Percentiles rank a stretch among this genome's conserved stretches.
These are phyloP conservation scores for Saccharomycopsis microspora DNA, from an alignment of 805 yeast species.

Conservation along the genomic window DNA sequence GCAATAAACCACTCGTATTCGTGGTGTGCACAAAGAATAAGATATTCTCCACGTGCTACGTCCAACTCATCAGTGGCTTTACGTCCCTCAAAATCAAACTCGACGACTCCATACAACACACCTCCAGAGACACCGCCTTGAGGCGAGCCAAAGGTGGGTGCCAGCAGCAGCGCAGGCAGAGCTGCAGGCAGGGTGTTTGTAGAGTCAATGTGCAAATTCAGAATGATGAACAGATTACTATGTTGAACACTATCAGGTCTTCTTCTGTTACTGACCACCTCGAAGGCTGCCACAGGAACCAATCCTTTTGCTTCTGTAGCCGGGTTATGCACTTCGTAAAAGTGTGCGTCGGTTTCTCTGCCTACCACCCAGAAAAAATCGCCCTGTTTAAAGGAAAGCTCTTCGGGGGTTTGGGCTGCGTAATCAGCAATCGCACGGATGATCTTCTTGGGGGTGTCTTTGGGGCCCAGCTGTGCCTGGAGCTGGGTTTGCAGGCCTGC, in stretches of 20 bases:
- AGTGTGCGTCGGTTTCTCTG: slow-evolving; percentile 44
- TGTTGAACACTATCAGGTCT: slow-evolving; percentile 19
- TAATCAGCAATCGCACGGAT: slow-evolving; percentile 76
- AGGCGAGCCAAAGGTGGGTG: slow-evolving; percentile 7
- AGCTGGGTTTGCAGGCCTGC: slow-evolving; percentile 10
- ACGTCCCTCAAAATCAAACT: slow-evolving; percentile 81
- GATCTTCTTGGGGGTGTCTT: slow-evolving; percentile 63
- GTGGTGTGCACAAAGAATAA: slow-evolving; percentile 92
- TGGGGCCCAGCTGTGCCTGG: slow-evolving; percentile 13
- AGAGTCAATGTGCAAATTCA: slow-evolving; percentile 19
- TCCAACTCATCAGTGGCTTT: slow-evolving; percentile 71
- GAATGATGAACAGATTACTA: slow-evolving; percentile 18
- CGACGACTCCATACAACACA: slow-evolving; percentile 71
- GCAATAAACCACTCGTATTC: slow-evolving; percentile 97
- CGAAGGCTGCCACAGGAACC: slow-evolving; percentile 82
- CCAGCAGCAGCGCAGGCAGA: slow-evolving; percentile 10
- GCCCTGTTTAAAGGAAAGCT: slow-evolving; percentile 66
- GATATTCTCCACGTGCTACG: slow-evolving; percentile 75
- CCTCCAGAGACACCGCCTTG: slow-evolving; percentile 14
- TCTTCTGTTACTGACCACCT: slow-evolving; percentile 36
- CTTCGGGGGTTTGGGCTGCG: slow-evolving; percentile 43
- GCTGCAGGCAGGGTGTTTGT: too few relatives aligned
- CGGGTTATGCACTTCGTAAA: slow-evolving; percentile 89
- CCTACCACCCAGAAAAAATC: slow-evolving; percentile 80
- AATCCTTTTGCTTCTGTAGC: slow-evolving; percentile 64